Conservation (phyloP, 202 grass and related monocot genomes). For the Digitaria exilis region DNA sequence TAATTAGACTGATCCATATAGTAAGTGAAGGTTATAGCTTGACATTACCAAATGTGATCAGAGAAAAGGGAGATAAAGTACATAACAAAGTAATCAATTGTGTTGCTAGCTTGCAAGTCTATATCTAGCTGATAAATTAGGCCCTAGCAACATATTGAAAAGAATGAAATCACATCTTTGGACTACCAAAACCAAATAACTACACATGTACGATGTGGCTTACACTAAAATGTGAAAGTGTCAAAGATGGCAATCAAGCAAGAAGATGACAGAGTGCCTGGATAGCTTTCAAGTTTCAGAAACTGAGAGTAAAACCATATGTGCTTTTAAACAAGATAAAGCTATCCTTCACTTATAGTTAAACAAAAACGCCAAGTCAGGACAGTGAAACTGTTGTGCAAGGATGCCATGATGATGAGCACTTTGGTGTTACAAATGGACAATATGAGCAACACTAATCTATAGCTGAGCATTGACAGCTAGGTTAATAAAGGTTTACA, state of each 20-base stretch:
- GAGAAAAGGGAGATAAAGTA: not conserved
- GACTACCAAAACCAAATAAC: not conserved
- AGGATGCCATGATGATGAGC: not conserved
- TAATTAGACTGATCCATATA: not conserved
- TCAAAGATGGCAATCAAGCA: not conserved
- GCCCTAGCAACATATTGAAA: not conserved
- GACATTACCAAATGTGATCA: not conserved
- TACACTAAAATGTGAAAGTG: not conserved
- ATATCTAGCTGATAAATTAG: not conserved
- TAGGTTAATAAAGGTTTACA: not conserved
- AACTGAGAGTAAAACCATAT: not conserved
- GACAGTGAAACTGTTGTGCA: not conserved
- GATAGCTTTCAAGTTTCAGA: not conserved
- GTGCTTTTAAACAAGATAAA: constrained; percentile 13
- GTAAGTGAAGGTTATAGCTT: not conserved
- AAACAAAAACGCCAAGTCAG: not conserved
- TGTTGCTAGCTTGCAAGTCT: not conserved
- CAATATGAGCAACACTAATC: not conserved
- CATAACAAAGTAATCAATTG: constrained; percentile 12
- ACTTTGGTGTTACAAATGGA: not conserved
- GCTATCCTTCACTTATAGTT: not conserved
- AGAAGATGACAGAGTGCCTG: not conserved
- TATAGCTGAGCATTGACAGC: not conserved
- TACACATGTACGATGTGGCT: not conserved
- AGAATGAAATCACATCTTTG: not conserved